Conservation (phyloP, 257 asterid species). For the Vinca minor region DNA sequence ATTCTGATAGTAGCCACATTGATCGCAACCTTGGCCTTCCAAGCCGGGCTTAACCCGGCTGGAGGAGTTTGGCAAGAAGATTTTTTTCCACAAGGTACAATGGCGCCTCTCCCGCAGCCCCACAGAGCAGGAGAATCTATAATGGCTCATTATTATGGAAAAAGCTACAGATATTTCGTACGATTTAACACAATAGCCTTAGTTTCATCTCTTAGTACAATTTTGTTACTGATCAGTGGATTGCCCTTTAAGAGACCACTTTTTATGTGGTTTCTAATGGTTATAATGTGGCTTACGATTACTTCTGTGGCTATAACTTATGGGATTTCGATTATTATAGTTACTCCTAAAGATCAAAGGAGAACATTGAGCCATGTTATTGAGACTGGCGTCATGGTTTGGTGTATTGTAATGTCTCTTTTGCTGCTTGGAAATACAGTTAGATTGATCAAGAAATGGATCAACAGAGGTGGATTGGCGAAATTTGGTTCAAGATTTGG, state of each 20-base stretch:
- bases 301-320: constrained; percentile 34
- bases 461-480: constrained; percentile 16
- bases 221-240: constrained; percentile 46
- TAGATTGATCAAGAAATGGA: constrained; percentile 26
- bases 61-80: constrained; percentile 16
- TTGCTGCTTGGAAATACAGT: constrained; percentile 34
- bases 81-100: neutral
- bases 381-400: constrained; percentile 19
- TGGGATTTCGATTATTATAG: constrained; percentile 23
- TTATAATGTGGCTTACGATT: constrained; percentile 49
- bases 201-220: constrained; percentile 44
- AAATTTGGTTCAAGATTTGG: constrained; percentile 16
- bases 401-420: constrained; percentile 37
- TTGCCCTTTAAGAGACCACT: constrained; percentile 35
- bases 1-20: constrained; percentile 13
- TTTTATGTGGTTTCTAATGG: constrained; percentile 42
- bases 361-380: constrained; percentile 19
- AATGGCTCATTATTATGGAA: constrained; percentile 31
- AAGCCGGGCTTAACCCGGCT: constrained; percentile 30
- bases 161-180: constrained; percentile 18
- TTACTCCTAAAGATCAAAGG: constrained; percentile 23
- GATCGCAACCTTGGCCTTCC: constrained; percentile 12
- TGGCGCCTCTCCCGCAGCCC: neutral
- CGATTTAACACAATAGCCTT: constrained; percentile 36
- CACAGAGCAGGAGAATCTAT: constrained; percentile 40